phyloP scores from a whole-genome alignment of 2,329 filamentous ascomycete genomes.

The Colletotrichum horii region DNA sequence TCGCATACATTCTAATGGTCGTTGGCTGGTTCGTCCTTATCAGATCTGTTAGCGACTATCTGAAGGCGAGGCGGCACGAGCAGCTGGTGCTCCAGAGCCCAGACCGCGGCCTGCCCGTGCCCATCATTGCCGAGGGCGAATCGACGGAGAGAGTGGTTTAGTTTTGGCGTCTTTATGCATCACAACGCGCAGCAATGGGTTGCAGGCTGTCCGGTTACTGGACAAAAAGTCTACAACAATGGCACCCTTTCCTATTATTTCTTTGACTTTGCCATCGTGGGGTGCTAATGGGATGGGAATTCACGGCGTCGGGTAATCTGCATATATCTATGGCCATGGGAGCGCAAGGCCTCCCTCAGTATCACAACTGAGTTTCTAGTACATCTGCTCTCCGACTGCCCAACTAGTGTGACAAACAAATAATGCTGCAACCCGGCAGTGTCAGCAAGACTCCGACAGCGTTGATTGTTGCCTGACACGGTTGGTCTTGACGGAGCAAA shows the following conservation, averaged over 20 bases:
- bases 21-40: constrained; percentile 98
- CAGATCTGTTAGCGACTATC: constrained; percentile 87
- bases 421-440: no score
- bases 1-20: constrained; percentile 94
- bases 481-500: neutral
- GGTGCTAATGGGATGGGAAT: constrained; percentile 1
- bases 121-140: constrained; percentile 88
- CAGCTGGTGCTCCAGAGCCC: constrained; percentile 92
- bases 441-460: neutral
- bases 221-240: neutral
- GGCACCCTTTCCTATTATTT: neutral
- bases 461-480: neutral
- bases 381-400: neutral
- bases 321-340: neutral
- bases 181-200: neutral
- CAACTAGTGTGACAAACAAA: neutral
- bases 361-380: neutral
- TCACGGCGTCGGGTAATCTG: constrained; percentile 16
- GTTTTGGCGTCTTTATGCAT: neutral
- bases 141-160: constrained; percentile 77
- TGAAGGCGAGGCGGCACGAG: constrained; percentile 88
- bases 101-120: constrained; percentile 82
- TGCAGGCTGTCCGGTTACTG: neutral
- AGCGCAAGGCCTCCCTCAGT: neutral
- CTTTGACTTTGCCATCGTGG: neutral